Evolutionary conservation across 2,329 filamentous ascomycete species (phyloP).

Genomic region (Cladorrhinum sp.): DNA sequence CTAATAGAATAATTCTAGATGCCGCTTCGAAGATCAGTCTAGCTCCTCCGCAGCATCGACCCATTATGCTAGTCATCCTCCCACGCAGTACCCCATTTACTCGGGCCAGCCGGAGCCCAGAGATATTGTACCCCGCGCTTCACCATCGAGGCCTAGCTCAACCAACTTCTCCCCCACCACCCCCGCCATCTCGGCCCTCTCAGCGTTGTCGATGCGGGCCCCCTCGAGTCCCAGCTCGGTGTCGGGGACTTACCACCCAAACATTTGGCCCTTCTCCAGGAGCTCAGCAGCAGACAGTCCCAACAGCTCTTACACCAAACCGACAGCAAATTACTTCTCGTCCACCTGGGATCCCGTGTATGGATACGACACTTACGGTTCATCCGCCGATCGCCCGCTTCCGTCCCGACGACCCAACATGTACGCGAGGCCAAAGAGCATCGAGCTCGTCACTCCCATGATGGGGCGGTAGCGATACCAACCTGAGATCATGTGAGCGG

Average conservation of each 20-base stretch:
- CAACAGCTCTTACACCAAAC: constrained; percentile 49
- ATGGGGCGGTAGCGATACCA: constrained; percentile 42
- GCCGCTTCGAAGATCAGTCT: constrained; percentile 52
- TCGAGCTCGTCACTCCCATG: constrained; percentile 62
- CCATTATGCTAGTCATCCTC: constrained; percentile 32
- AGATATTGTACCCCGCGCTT: constrained; percentile 63
- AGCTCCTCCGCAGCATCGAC: constrained; percentile 33
- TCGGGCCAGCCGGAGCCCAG: constrained; percentile 49
- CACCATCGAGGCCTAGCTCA: constrained; percentile 58
- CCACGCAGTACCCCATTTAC: constrained; percentile 44
- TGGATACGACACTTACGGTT: constrained; percentile 40
- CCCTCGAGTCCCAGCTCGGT: constrained; percentile 56
- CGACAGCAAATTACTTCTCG: constrained; percentile 43
- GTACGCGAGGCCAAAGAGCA: constrained; percentile 59
- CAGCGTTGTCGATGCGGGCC: constrained; percentile 47
- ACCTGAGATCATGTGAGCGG: constrained; percentile 16
- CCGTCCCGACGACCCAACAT: constrained; percentile 53
- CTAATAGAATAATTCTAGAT: constrained; percentile 38
- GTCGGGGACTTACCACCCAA: constrained; percentile 37
- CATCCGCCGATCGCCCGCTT: constrained; percentile 51
- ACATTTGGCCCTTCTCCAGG: constrained; percentile 54
- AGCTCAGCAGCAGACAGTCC: constrained; percentile 51
- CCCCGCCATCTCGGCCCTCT: constrained; percentile 52
- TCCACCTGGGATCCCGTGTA: constrained; percentile 51
- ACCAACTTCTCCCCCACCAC: constrained; percentile 53